phyloP scores from a whole-genome alignment of 768 basidiomycete genomes.

The Hypholoma fasciculare region DNA sequence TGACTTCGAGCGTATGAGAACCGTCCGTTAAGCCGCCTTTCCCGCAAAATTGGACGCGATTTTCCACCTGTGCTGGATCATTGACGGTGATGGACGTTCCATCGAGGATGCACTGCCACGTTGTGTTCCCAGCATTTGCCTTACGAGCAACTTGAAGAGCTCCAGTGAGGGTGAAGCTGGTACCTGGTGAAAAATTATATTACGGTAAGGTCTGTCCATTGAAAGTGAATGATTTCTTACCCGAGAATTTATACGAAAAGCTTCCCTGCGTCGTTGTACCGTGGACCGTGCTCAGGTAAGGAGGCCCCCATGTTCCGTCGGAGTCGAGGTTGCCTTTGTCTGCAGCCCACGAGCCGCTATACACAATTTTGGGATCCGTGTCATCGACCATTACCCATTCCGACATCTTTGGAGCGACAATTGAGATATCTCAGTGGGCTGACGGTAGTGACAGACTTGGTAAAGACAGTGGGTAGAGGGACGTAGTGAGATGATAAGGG shows the following conservation, averaged over 20 bases:
- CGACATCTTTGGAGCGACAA: neutral
- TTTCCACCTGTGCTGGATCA: slow-evolving; percentile 8
- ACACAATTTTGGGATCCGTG: slow-evolving; percentile 20
- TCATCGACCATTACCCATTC: slow-evolving; percentile 20
- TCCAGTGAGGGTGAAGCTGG: slow-evolving; percentile 17
- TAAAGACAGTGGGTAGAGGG: too few species aligned
- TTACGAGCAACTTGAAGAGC: slow-evolving; percentile 15
- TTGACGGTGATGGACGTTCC: slow-evolving; percentile 8
- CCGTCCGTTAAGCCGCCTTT: slow-evolving; percentile 14
- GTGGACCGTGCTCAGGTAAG: slow-evolving; percentile 20
- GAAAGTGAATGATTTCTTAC: neutral
- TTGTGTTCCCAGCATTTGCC: slow-evolving; percentile 17
- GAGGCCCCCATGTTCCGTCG: slow-evolving; percentile 16
- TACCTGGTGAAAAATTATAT: slow-evolving; percentile 3
- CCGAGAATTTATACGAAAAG: slow-evolving; percentile 17
- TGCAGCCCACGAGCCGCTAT: slow-evolving; percentile 14
- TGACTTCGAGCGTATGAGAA: slow-evolving; percentile 22
- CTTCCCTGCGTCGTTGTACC: slow-evolving; percentile 13
- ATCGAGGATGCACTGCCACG: slow-evolving; percentile 28
- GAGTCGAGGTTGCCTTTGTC: slow-evolving; percentile 13
- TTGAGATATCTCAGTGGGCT: too few species aligned
- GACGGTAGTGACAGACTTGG: too few species aligned
- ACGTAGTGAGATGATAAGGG: too few species aligned
- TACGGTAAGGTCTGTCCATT: neutral
- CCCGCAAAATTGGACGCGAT: slow-evolving; percentile 23